These are phyloP conservation scores for Apiotrichum siamense DNA, from an alignment of 1,284 basidiomycete genomes.

Conservation along the genomic window DNA sequence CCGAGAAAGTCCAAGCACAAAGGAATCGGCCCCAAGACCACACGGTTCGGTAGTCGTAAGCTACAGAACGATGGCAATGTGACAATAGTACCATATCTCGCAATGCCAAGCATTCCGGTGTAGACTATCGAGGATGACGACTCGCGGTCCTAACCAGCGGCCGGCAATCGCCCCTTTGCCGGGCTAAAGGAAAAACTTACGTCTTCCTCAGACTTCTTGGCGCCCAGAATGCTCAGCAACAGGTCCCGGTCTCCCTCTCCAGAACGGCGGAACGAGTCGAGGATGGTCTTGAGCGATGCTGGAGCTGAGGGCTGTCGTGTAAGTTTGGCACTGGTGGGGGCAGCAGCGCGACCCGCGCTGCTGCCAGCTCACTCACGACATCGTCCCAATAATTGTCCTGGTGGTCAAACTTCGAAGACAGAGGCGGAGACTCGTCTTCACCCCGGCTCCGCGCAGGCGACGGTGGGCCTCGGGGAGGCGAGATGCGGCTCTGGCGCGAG, in stretches of 20 bases:
- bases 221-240: conserved; percentile 77
- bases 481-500: background rate
- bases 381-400: conserved; percentile 43
- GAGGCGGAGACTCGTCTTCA: conserved; percentile 32
- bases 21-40: too few species aligned
- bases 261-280: conserved; percentile 70
- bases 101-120: too few species aligned
- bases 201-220: conserved; percentile 79
- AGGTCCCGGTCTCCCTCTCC: conserved; percentile 85
- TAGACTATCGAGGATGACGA: too few species aligned
- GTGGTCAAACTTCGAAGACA: conserved; percentile 23
- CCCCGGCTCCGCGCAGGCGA: conserved; percentile 37
- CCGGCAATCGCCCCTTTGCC: too few species aligned
- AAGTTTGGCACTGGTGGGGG: background rate
- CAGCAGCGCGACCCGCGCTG: background rate
- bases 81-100: too few species aligned
- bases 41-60: too few species aligned
- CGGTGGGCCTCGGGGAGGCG: conserved; percentile 26
- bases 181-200: background rate
- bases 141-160: too few species aligned
- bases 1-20: background rate
- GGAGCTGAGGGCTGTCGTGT: conserved; percentile 52
- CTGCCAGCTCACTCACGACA: conserved; percentile 28
- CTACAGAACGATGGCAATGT: too few species aligned
- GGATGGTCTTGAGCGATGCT: conserved; percentile 71